A percentile compares a stretch with the other conserved stretches of the same genome.
phyloP scores from a whole-genome alignment of 371 early-diverging fungal genomes.

The Circinella minor region DNA sequence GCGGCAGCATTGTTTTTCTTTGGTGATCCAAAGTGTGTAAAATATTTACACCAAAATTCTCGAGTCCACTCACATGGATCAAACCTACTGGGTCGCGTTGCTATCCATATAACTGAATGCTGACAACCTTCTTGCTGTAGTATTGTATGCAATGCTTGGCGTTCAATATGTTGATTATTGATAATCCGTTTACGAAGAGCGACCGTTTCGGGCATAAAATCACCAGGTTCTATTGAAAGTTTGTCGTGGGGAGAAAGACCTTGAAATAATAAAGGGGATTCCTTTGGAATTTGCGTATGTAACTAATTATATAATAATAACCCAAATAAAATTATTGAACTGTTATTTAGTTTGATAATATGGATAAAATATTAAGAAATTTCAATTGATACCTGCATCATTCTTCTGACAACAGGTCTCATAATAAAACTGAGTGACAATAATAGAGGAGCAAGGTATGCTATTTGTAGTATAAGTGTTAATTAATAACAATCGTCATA shows the following conservation, averaged over 20 bases:
- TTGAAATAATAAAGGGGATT: slow-evolving; percentile 4
- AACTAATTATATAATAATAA: not conserved
- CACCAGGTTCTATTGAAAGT: slow-evolving; percentile 1
- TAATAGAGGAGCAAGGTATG: not conserved
- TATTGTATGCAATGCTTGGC: slow-evolving; percentile 6
- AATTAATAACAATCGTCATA: not conserved
- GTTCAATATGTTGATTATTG: not conserved
- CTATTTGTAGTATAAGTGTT: not conserved
- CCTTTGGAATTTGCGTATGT: not conserved
- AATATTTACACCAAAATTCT: slow-evolving; percentile 7
- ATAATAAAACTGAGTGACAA: not conserved
- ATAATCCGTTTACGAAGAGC: slow-evolving; percentile 1
- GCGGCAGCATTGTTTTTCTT: not conserved
- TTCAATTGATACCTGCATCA: not conserved
- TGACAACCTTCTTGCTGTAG: not conserved
- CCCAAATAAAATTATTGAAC: too few species aligned
- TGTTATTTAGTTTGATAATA: not conserved
- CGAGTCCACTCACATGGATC: not conserved
- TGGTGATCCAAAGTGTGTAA: too few species aligned
- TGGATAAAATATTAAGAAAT: too few species aligned
- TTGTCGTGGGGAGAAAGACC: not conserved
- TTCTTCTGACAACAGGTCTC: not conserved
- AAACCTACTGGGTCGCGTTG: not conserved
- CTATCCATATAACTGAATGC: slow-evolving; percentile 6
- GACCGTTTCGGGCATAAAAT: slow-evolving; percentile 10